phyloP scores from a whole-genome alignment of 805 yeast genomes.

The Barnettozyma wickerhamii region DNA sequence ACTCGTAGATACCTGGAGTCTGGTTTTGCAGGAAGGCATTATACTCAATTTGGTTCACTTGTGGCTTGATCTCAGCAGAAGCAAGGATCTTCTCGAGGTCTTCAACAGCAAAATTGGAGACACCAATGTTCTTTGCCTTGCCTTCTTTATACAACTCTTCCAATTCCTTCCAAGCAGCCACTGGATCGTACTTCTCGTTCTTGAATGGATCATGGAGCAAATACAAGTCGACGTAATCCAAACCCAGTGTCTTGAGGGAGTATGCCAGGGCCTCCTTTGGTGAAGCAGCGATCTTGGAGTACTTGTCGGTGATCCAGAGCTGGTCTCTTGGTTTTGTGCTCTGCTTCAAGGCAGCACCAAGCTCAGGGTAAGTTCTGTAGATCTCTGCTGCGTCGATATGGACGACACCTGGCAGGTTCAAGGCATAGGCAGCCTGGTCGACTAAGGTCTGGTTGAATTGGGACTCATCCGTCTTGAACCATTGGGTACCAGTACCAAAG shows the following conservation, averaged over 20 bases:
- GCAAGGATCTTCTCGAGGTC: slow-evolving; percentile 41
- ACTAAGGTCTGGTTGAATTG: slow-evolving; percentile 30
- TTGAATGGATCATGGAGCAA: slow-evolving; percentile 45
- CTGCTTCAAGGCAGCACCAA: slow-evolving; percentile 42
- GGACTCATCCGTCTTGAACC: slow-evolving; percentile 36
- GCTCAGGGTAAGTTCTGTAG: slow-evolving; percentile 50
- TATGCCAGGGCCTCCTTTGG: slow-evolving; percentile 39
- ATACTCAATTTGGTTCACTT: slow-evolving; percentile 61
- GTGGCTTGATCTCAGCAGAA: slow-evolving; percentile 40
- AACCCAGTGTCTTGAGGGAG: slow-evolving; percentile 35
- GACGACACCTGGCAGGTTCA: slow-evolving; percentile 41
- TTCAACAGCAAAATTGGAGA: slow-evolving; percentile 51
- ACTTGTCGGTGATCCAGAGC: slow-evolving; percentile 54
- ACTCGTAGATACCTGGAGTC: slow-evolving; percentile 50
- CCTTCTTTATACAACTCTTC: slow-evolving; percentile 48
- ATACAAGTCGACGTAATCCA: slow-evolving; percentile 49
- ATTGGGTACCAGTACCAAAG: slow-evolving; percentile 58
- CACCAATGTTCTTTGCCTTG: slow-evolving; percentile 53
- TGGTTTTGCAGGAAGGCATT: slow-evolving; percentile 69
- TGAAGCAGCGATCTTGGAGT: slow-evolving; percentile 28
- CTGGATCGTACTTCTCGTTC: slow-evolving; percentile 35
- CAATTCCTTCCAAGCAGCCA: slow-evolving; percentile 49
- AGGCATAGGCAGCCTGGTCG: slow-evolving; percentile 28
- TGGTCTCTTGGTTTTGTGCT: slow-evolving; percentile 43
- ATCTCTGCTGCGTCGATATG: slow-evolving; percentile 59